These are phyloP conservation scores for Datisca glomerata DNA, from an alignment of 306 rosid genomes.

Conservation along the genomic window DNA sequence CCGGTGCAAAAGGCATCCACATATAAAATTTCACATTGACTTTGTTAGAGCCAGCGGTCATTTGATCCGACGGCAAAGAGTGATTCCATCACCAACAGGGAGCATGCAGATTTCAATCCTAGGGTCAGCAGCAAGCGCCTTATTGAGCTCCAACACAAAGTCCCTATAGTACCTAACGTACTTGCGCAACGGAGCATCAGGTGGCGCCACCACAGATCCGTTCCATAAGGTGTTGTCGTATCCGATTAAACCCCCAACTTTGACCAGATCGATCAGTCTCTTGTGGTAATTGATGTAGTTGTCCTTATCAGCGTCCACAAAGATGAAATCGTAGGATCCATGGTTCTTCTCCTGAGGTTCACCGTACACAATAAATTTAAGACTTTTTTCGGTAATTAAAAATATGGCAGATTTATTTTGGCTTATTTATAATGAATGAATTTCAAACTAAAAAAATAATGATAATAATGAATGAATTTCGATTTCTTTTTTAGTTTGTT, in stretches of 20 bases:
- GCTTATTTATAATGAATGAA: too few relatives aligned
- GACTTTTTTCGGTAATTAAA: too few relatives aligned
- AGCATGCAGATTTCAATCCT: conserved; percentile 85
- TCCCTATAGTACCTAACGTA: conserved; percentile 74
- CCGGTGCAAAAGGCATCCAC: too few relatives aligned
- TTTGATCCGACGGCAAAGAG: conserved; percentile 70
- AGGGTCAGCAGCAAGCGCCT: conserved; percentile 69
- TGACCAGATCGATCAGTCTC: conserved; percentile 65
- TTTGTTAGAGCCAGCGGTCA: conserved; percentile 6
- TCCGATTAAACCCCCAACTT: conserved; percentile 75
- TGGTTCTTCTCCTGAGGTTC: conserved; percentile 47
- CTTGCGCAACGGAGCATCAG: conserved; percentile 72
- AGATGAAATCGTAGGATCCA: conserved; percentile 67
- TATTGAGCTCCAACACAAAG: conserved; percentile 78
- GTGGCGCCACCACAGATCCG: conserved; percentile 77
- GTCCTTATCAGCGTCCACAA: conserved; percentile 88
- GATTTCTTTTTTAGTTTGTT: too few relatives aligned
- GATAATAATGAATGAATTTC: too few relatives aligned
- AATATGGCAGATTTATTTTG: too few relatives aligned
- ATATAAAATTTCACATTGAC: too few relatives aligned
- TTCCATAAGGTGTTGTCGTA: conserved; percentile 94
- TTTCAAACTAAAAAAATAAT: too few relatives aligned
- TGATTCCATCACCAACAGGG: conserved; percentile 86
- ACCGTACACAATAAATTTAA: background rate
- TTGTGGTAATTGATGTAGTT: conserved; percentile 85